Evolutionary conservation across 768 basidiomycete genomes (phyloP).

Genomic region (Gymnopilus dilepis): DNA sequence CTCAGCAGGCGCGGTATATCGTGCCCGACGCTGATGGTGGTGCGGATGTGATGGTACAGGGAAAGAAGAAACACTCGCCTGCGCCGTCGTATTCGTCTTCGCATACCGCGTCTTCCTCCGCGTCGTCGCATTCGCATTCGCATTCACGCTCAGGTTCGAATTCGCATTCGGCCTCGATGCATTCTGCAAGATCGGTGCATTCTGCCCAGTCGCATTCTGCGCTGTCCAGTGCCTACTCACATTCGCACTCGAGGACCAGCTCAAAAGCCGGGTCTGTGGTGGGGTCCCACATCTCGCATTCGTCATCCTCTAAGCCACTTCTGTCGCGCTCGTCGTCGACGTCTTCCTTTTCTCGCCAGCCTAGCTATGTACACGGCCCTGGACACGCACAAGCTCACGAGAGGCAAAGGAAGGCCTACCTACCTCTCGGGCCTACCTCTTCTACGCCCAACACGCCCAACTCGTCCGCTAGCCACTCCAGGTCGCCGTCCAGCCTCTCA

Average conservation of each 20-base stretch:
- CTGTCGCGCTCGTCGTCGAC: not conserved
- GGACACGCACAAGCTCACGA: not conserved
- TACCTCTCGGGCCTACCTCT: not conserved
- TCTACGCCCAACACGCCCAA: not conserved
- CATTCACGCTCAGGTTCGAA: not conserved
- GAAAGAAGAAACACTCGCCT: not conserved
- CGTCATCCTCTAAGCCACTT: not conserved
- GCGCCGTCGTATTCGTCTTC: slow-evolving; percentile 1
- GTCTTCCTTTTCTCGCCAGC: not conserved
- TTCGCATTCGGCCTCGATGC: not conserved
- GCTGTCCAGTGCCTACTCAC: not conserved
- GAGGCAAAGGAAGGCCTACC: not conserved
- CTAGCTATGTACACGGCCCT: not conserved
- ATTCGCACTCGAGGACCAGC: not conserved
- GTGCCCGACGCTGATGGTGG: not conserved
- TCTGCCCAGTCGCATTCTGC: not conserved
- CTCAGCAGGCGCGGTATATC: not conserved
- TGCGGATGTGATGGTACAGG: not conserved
- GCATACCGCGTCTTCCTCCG: not conserved
- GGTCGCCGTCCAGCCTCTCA: not conserved
- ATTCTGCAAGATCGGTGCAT: not conserved
- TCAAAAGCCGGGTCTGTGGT: not conserved
- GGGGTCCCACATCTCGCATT: not conserved
- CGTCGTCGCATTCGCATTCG: not conserved
- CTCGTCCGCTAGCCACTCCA: not conserved